Evolutionary conservation across 371 early-diverging fungal genomes (phyloP), one percentile per base, ranked within the genome.

Genomic region (Mucor racemosus): DNA sequence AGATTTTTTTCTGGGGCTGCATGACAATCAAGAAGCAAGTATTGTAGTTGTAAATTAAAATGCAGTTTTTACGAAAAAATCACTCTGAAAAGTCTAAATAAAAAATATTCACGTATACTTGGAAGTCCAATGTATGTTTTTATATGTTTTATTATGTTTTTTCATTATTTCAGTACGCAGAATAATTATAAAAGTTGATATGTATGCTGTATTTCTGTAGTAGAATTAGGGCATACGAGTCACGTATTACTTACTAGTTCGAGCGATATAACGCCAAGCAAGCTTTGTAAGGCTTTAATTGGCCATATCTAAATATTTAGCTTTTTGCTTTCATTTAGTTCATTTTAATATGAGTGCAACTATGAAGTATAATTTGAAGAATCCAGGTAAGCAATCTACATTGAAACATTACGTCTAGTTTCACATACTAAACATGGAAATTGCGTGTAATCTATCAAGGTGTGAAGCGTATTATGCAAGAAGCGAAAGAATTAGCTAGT

Each of bases 391-490:
- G 44, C 7, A 3, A 39, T 13, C 17, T n/a, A 6, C 4, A 13
- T 31, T 4, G 1, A 9, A 5, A 38, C 7, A 38, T 38, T 38
- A 38, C 1, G 3, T 26, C 26, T 26, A 26, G 26, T 26, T 26
- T 40, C 1, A 48, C 7, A 60, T 15, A 7, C 17, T n/a, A 8
- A 0, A 0, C 11, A 7, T 41, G 8, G 17, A 36, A 3, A 15
- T 33, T 11, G 26, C 17, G 3, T 8, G 5, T 10, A 15, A 11
- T 5, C 13, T 11, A 13, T 26, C 17, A 60, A 87, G 88, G 88
- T 33, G 89, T 88, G 14, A 88, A 89, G 69, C 81, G 91, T 15
- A 84, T 91, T 58, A 80, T 91, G 79, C 86, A 88, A 76, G 91
- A 91, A 71, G 87, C 86, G 14, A 79, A 79, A 62, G 89, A 88